Conservation (phyloP, 78 protist genomes). For the Speleostelium caveatum region DNA sequence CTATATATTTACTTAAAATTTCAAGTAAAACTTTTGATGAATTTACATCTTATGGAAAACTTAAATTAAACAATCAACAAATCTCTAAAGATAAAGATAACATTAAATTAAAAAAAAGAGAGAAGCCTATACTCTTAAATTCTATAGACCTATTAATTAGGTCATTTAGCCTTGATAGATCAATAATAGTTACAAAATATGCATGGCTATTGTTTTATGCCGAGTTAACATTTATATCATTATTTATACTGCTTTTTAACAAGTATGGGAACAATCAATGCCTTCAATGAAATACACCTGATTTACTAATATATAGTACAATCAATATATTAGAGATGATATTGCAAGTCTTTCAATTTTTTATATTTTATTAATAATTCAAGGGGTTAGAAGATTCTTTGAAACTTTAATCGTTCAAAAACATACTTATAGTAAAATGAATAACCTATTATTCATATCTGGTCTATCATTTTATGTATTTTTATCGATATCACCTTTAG, state of each 20-base stretch:
- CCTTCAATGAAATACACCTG: not conserved
- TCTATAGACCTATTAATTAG: not conserved
- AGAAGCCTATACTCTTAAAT: not conserved
- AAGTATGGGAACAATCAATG: not conserved
- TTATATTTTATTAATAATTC: conserved; percentile 20
- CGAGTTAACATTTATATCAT: not conserved
- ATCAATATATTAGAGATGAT: not conserved
- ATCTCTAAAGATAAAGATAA: not conserved
- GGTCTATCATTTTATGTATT: conserved; percentile 43
- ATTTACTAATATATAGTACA: not conserved
- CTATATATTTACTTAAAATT: conserved; percentile 2
- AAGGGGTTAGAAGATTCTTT: conserved; percentile 28
- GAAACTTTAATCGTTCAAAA: conserved; percentile 31
- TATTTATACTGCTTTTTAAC: not conserved
- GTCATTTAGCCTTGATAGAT: conserved; percentile 6
- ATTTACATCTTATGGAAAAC: conserved; percentile 28
- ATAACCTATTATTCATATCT: conserved; percentile 6
- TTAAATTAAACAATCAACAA: not conserved
- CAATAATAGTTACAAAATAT: conserved; percentile 3
- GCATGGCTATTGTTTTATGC: conserved; percentile 27
- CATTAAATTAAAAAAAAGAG: not conserved
- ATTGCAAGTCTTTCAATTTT: not conserved
- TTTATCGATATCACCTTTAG: not conserved
- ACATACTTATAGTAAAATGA: conserved; percentile 16
- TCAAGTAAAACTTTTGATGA: not conserved